These are phyloP conservation scores for Telfairia occidentalis DNA, from an alignment of 331 rosid genomes.

Conservation along the genomic window DNA sequence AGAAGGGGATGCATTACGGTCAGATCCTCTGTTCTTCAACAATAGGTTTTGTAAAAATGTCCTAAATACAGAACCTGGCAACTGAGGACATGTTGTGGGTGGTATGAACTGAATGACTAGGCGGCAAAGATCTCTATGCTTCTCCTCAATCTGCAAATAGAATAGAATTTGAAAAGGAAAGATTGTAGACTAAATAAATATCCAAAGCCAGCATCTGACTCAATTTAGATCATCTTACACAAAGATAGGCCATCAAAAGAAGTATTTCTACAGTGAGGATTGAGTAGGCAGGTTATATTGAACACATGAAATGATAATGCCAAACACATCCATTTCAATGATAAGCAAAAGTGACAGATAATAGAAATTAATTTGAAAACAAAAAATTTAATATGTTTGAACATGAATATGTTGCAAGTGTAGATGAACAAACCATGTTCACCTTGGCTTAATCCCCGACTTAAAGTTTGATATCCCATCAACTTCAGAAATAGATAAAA, in stretches of 20 bases:
- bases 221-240: background rate
- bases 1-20: constrained; percentile 64
- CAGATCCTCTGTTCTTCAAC: constrained; percentile 81
- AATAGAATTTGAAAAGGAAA: background rate
- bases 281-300: background rate
- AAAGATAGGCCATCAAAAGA: background rate
- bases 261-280: background rate
- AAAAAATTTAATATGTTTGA: background rate
- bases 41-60: constrained; percentile 65
- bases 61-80: constrained; percentile 88
- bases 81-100: constrained; percentile 63
- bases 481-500: background rate
- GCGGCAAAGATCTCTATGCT: constrained; percentile 85
- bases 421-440: background rate
- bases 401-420: background rate
- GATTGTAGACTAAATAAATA: background rate
- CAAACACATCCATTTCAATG: background rate
- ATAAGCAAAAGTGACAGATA: background rate
- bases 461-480: background rate
- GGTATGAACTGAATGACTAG: constrained; percentile 91
- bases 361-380: background rate
- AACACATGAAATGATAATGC: background rate
- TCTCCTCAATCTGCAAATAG: constrained; percentile 75
- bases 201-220: background rate
- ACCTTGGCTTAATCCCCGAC: background rate